Conservation (phyloP, 31 red algal species). For the Endocladia muricata region DNA sequence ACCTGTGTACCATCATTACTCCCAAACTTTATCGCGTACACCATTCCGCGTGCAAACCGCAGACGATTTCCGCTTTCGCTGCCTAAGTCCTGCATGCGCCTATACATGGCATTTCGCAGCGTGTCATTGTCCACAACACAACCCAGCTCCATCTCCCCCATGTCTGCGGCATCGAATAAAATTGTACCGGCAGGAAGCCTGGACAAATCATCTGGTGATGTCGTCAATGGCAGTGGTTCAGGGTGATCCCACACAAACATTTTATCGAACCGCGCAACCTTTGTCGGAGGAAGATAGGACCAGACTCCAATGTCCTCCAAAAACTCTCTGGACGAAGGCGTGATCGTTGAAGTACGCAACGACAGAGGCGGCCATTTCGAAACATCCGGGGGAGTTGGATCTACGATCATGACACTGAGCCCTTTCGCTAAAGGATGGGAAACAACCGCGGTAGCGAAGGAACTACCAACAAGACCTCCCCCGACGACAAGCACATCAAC, state of each 20-base stretch:
- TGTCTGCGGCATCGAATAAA: conserved; percentile 25
- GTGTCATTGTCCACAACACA: conserved; percentile 73
- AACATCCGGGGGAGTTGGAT: conserved; percentile 25
- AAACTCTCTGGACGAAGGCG: conserved; percentile 56
- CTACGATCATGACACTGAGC: conserved; percentile 49
- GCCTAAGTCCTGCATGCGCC: conserved; percentile 12
- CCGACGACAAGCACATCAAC: conserved; percentile 83
- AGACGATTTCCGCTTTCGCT: not conserved
- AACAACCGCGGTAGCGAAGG: conserved; percentile 61
- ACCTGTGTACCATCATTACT: not conserved
- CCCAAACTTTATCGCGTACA: conserved; percentile 14
- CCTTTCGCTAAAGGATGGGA: conserved; percentile 29
- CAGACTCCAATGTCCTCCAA: conserved; percentile 67
- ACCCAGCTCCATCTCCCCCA: conserved; percentile 36
- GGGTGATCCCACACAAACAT: conserved; percentile 81
- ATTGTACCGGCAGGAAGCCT: not conserved
- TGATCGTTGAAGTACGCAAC: conserved; percentile 72
- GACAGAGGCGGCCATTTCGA: conserved; percentile 22
- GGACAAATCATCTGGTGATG: not conserved
- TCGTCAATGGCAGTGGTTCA: not conserved
- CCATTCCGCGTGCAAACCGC: conserved; percentile 2
- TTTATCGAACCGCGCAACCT: conserved; percentile 44
- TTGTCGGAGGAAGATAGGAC: conserved; percentile 28
- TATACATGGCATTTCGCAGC: conserved; percentile 55
- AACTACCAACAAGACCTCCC: conserved; percentile 82